Conservation (phyloP, 164 flowering plant genomes). For the Brasenia schreberi region DNA sequence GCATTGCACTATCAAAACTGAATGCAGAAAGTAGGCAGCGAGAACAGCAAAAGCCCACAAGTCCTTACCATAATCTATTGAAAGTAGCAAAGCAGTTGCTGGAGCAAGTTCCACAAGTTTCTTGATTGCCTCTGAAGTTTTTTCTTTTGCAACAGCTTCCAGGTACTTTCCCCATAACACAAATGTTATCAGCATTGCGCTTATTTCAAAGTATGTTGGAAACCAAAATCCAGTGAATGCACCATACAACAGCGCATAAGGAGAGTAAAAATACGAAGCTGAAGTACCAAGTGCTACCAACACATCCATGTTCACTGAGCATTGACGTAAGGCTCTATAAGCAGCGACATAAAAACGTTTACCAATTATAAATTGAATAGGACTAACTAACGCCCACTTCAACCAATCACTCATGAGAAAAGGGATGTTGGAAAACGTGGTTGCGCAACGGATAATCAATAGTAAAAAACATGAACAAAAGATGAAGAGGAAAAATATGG, state of each 20-base stretch:
- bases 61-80: conserved; percentile 59
- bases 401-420: conserved; percentile 94
- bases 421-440: too few species aligned
- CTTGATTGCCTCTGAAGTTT: conserved; percentile 96
- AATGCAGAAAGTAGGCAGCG: background rate
- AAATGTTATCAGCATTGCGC: conserved; percentile 96
- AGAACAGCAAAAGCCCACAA: background rate
- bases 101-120: conserved; percentile 93
- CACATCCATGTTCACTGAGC: conserved; percentile 98
- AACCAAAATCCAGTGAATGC: conserved; percentile 93
- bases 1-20: background rate
- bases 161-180: conserved; percentile 92
- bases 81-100: conserved; percentile 67
- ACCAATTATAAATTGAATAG: conserved; percentile 87
- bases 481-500: too few species aligned
- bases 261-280: conserved; percentile 92
- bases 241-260: conserved; percentile 83
- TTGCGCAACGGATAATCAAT: too few species aligned
- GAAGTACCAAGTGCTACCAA: conserved; percentile 95
- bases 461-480: too few species aligned
- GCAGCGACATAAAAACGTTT: conserved; percentile 93
- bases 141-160: conserved; percentile 93
- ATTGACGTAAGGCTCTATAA: conserved; percentile 73
- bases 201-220: conserved; percentile 93
- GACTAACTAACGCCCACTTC: conserved; percentile 72